Percentiles rank a stretch among this genome's conserved stretches.
phyloP scores from a whole-genome alignment of 1,284 basidiomycete species.

The Trichosporon asahii region DNA sequence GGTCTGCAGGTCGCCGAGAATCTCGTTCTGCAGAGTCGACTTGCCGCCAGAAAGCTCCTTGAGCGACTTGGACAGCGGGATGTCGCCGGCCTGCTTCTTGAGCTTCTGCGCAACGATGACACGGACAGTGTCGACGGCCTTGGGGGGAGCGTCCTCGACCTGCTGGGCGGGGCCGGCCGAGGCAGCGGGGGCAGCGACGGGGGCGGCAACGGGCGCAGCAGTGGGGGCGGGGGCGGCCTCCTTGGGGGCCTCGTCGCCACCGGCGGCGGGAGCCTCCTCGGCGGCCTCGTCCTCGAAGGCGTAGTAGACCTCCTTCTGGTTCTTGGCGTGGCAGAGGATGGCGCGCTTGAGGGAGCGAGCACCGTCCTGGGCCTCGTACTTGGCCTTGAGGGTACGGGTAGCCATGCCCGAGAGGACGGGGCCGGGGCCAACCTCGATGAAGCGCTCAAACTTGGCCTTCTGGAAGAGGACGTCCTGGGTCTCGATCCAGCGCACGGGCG shows the following conservation, averaged over 20 bases:
- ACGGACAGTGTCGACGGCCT: conserved; percentile 83
- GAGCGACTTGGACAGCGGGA: conserved; percentile 91
- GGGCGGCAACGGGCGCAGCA: conserved; percentile 55
- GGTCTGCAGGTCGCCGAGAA: conserved; percentile 85
- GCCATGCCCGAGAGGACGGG: conserved; percentile 96
- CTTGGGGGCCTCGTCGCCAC: conserved; percentile 49
- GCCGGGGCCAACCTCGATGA: conserved; percentile 93
- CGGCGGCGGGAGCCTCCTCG: conserved; percentile 56
- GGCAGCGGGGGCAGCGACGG: conserved; percentile 55
- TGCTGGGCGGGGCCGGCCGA: conserved; percentile 65
- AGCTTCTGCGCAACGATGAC: conserved; percentile 95
- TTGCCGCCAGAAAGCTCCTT: conserved; percentile 98
- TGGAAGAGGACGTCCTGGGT: conserved; percentile 93
- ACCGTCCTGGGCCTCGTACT: conserved; percentile 88
- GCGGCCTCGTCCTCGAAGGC: conserved; percentile 83
- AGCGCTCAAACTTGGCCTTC: conserved; percentile 83
- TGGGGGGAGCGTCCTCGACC: conserved; percentile 80
- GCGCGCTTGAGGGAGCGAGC: conserved; percentile 73
- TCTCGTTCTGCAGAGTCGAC: conserved; percentile 96
- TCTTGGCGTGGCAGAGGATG: conserved; percentile 91
- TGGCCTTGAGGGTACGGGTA: conserved; percentile 86
- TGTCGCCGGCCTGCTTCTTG: conserved; percentile 87
- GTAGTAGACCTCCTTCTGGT: conserved; percentile 96
- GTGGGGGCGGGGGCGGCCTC: conserved; percentile 54
- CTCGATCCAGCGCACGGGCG: conserved; percentile 97